Base-by-base conservation (phyloP, 1,284 basidiomycete genomes). In the Boletus mariae region DNA sequence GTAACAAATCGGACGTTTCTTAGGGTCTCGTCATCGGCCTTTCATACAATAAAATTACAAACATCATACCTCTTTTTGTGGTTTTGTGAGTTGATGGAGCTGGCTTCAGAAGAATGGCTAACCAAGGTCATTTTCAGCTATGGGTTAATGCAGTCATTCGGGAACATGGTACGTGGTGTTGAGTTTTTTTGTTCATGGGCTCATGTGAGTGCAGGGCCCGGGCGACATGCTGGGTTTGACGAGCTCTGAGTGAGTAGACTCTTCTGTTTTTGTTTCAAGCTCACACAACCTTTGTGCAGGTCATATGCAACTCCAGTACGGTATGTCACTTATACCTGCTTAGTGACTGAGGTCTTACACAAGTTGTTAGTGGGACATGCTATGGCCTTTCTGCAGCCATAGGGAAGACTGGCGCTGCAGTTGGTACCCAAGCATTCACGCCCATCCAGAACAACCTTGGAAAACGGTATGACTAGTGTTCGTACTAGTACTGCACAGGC, bases 361-460 rank as follows among this genome's bases (percentile, higher is more conserved):
- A 28, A 4, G 47, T 45, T 51, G 45, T 32, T 54, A 82, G 80
- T 49, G 87, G 85, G 6, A 85, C 85, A 5, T 84, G 82, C 62
- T 88, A 86, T 58, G 87, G 86, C 5, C 62, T 91, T 47, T 83
- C 83, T 41, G 84, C 87, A 10, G 86, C 87, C 0, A 69, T 90
- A 7, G 88, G 87, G 5, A 92, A 92, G 65, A 76, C 82, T 0
- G 90, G 90, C 5, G 89, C 88, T 7, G 90, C 85, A 15, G 62
- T 90, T 51, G 90, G 90, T 3, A 88, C 85, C 0, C 85, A 92
- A 65, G 85, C 78, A 1, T 90, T 90, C 68, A 87, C 83, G 4
- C 87, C 87, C 4, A 89, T 91, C 57, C 85, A 90, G 65, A 75
- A 73, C 52, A 74, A 84, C 60, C 75, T 85, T 13, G 84, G 84